These are phyloP conservation scores for Venturia aucupariae DNA, from an alignment of 2,329 filamentous ascomycete genomes.

Conservation along the genomic window DNA sequence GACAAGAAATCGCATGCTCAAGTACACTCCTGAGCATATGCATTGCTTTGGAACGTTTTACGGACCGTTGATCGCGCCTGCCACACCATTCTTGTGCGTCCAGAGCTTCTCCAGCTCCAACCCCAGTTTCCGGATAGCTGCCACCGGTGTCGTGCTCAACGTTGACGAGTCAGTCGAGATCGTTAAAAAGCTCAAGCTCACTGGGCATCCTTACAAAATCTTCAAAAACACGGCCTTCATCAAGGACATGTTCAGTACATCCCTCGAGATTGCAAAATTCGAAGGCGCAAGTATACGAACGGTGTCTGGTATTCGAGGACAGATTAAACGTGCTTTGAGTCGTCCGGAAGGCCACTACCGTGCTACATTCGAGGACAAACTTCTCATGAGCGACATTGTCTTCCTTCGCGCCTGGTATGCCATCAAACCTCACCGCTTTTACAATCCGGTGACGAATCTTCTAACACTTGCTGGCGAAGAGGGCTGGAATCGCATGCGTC, in stretches of 20 bases:
- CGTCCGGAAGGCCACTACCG: conserved; percentile 95
- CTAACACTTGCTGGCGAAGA: conserved; percentile 46
- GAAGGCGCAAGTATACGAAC: conserved; percentile 94
- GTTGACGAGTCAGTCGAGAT: conserved; percentile 96
- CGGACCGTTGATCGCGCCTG: conserved; percentile 87
- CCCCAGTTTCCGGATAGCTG: conserved; percentile 86
- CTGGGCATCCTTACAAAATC: conserved; percentile 88
- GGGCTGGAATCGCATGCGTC: conserved; percentile 80
- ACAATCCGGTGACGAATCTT: conserved; percentile 91
- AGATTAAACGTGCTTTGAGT: conserved; percentile 90
- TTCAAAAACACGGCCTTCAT: conserved; percentile 99
- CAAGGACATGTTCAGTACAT: conserved; percentile 93
- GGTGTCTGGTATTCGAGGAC: conserved; percentile 87
- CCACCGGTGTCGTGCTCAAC: conserved; percentile 84
- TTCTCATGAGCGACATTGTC: conserved; percentile 91
- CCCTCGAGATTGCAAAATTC: conserved; percentile 95
- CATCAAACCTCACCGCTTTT: conserved; percentile 89
- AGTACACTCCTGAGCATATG: conserved; percentile 99
- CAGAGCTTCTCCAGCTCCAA: conserved; percentile 78
- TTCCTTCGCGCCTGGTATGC: conserved; percentile 97
- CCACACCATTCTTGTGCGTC: conserved; percentile 90
- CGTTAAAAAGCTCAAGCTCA: conserved; percentile 98
- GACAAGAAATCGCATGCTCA: conserved; percentile 92
- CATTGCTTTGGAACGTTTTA: conserved; percentile 97
- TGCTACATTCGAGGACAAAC: conserved; percentile 97